Conservation (phyloP, 768 basidiomycete species). For the Lactarius deliciosus region DNA sequence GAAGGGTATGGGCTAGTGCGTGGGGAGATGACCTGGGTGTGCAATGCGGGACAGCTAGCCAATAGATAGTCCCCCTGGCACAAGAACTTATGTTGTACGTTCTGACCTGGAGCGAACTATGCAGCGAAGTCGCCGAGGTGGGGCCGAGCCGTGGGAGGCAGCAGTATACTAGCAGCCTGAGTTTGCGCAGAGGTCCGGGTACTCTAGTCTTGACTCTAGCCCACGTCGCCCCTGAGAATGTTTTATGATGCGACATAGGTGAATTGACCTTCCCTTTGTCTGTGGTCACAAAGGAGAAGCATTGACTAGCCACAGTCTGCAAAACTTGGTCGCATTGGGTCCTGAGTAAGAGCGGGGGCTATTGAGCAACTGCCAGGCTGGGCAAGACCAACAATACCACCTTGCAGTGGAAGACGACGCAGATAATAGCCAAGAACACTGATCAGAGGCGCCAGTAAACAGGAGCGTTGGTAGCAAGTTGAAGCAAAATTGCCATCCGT, state of each 20-base stretch:
- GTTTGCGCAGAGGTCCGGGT: neutral
- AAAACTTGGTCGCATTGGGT: neutral
- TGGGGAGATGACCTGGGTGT: neutral
- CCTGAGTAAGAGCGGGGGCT: neutral
- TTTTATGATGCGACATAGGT: neutral
- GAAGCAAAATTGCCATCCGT: too few species aligned
- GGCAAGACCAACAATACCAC: neutral
- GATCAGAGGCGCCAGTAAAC: too few species aligned
- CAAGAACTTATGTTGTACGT: neutral
- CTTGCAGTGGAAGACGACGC: neutral
- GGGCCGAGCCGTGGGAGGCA: neutral
- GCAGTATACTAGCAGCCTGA: neutral
- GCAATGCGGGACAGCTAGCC: neutral
- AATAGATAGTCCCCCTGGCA: neutral
- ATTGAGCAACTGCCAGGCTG: neutral
- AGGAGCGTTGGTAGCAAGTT: too few species aligned
- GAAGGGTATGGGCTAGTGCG: neutral
- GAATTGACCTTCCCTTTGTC: neutral
- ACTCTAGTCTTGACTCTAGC: neutral
- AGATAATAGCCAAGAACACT: neutral
- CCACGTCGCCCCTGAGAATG: neutral
- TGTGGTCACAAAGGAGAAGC: neutral
- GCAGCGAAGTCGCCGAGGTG: conserved; percentile 6
- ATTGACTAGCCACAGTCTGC: neutral
- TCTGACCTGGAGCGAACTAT: conserved; percentile 3